Evolutionary conservation across 306 rosid species (phyloP), one percentile per base, ranked within the genome.

Genomic region (Arachis hypogaea): DNA sequence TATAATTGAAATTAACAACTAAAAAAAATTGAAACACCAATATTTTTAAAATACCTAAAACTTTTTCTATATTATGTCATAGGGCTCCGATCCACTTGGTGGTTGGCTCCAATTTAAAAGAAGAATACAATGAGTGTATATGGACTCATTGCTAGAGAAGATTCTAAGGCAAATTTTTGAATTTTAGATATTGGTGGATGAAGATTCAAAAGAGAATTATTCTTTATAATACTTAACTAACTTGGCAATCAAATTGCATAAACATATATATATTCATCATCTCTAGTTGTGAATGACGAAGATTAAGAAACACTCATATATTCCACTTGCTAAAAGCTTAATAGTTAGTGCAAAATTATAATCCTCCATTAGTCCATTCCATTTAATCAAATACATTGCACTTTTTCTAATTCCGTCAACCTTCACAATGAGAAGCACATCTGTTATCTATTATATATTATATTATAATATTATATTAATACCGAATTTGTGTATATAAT

Each of bases 81-180:
- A 22, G 28, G 28, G 69, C 52, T 62, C 44, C 16, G 44, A 9
- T 40, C 83, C 62, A 74, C 79, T 73, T 66, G 72, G 62, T 52
- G 16, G 8, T 29, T 64, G 73, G 72, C 54, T 56, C 67, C 28
- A 44, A 51, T 60, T 60, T 2, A 46, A 36, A 33, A 61, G 38
- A 62, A 60, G 44, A 29, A 52, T 61, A 50, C 4, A 4, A 33
- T 9, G 60, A 51, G 61, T 51, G 14, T 36, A 49, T 9, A 12
- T 54, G 56, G 22, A 69, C 43, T 18, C n/a, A 62, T 55, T 12
- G 57, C 33, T n/a, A 62, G 30, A 38, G 36, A 74, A 61, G 46
- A 68, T 52, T 68, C 43, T 33, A 18, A 36, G 9, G 9, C 12
- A 49, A 76, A 54, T 8, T 61, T 59, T 73, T 54, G 61, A 30